phyloP scores from a whole-genome alignment of 805 yeast genomes.

The Zygosaccharomyces bisporus region DNA sequence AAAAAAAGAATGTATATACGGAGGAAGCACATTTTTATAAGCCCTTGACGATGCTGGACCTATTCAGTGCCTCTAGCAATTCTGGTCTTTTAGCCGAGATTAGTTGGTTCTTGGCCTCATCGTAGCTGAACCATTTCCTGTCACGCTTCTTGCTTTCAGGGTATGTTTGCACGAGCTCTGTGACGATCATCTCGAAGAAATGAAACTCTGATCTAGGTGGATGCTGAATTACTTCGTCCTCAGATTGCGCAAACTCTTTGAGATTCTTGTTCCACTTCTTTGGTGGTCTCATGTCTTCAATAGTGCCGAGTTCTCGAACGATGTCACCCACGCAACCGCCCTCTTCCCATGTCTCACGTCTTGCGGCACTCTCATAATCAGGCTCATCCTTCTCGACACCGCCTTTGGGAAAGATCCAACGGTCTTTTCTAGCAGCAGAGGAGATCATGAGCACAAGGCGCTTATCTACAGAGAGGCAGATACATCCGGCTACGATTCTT shows the following conservation, averaged over 20 bases:
- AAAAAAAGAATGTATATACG: constrained; percentile 2
- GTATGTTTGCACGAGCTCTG: constrained; percentile 55
- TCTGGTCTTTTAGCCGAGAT: constrained; percentile 60
- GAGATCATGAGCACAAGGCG: constrained; percentile 72
- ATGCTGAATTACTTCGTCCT: constrained; percentile 32
- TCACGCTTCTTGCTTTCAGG: constrained; percentile 67
- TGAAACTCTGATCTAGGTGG: constrained; percentile 85
- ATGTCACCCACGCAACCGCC: constrained; percentile 81
- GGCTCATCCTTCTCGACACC: constrained; percentile 85
- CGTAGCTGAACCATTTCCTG: constrained; percentile 71
- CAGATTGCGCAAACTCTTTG: constrained; percentile 18
- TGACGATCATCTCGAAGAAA: constrained; percentile 72
- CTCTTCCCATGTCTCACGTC: constrained; percentile 96
- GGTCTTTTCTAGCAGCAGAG: constrained; percentile 61
- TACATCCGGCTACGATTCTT: constrained; percentile 89
- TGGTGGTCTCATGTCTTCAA: constrained; percentile 57
- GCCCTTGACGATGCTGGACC: constrained; percentile 43
- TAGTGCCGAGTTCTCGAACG: constrained; percentile 53
- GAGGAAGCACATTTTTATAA: constrained; percentile 9
- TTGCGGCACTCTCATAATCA: constrained; percentile 50
- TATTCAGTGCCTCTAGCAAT: constrained; percentile 56
- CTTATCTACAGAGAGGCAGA: constrained; percentile 57
- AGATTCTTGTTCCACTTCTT: constrained; percentile 40
- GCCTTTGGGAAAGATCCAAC: constrained; percentile 94
- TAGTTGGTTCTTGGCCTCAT: constrained; percentile 63